Evolutionary conservation across 2,329 filamentous ascomycete genomes (phyloP).

Genomic region (Cercospora sesami): DNA sequence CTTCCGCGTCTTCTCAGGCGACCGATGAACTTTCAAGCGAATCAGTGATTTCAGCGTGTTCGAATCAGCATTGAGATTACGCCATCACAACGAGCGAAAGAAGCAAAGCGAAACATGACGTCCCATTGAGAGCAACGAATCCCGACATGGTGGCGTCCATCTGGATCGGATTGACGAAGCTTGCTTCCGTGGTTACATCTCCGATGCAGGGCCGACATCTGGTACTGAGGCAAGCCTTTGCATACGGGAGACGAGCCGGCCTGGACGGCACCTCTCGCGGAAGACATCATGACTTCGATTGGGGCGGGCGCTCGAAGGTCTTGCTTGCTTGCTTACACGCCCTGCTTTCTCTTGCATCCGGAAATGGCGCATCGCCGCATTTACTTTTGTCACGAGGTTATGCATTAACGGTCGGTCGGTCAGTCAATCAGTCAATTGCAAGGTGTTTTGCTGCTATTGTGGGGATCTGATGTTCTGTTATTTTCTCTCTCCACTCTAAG

Average conservation of each 20-base stretch:
- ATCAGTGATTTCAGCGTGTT: slow-evolving; percentile 4
- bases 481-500: background rate
- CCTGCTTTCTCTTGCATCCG: background rate
- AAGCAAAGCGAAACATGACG: background rate
- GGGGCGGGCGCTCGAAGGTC: background rate
- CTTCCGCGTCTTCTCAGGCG: slow-evolving; percentile 15
- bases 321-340: background rate
- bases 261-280: background rate
- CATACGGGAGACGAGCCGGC: background rate
- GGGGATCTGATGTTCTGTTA: background rate
- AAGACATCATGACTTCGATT: background rate
- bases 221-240: background rate
- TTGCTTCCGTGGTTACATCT: background rate
- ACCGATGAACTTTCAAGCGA: slow-evolving; percentile 27
- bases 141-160: background rate
- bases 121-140: background rate
- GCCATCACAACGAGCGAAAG: background rate
- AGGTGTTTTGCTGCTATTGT: background rate
- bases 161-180: background rate
- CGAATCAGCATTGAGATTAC: background rate
- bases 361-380: slow-evolving; percentile 1
- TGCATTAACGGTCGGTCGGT: slow-evolving; percentile 7
- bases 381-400: slow-evolving; percentile 3
- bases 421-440: background rate
- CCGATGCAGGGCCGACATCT: background rate